Evolutionary conservation across 2,329 filamentous ascomycete genomes (phyloP), one percentile per base, ranked within the genome.

Genomic region (Hypoxylon sp.): DNA sequence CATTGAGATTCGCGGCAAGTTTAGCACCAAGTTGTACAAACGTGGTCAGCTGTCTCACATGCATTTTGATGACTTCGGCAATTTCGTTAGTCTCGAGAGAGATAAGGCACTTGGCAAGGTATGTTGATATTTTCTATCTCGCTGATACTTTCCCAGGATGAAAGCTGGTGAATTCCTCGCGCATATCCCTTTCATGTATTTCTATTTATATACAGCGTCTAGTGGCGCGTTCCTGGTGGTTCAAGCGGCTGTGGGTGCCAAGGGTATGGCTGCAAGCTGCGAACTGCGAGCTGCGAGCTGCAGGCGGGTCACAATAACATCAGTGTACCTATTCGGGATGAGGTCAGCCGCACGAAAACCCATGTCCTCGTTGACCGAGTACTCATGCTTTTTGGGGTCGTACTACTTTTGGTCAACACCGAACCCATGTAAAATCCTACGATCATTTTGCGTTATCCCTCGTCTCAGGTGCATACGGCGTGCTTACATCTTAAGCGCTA

Each of bases 1-100:
- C 71, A 97, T 97, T 89, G 94, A 99, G 76, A 93, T 94, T 71
- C 89, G 96, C 49, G 95, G 95, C 73, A 96, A 94, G 78, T 89
- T 97, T 67, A 94, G 92, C 28, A 88, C 91, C 48, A 97, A 97
- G 78, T 84, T 97, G 65, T 89, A 97, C 73, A 93, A 92, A 71
- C 90, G 91, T 54, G 93, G 94, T 2, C 85, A 92, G 68, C 85
- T 96, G 64, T 88, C 90, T 13, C 84, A 85, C 43, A 82, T 89
- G 73, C 92, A 97, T 78, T 97, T 97, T 77, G 92, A 97, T 74
- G 91, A 93, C 59, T 83, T 90, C 78, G 86, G 91, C 67, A 92
- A 93, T 72, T 98, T 97, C 78, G 84, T 90, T 76, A 95, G 90
- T 77, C 85, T 93, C 10, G 94, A 98, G 76, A 86, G 89, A 68